Conservation (phyloP, 352 stramenopile genomes). For the Thalassiosira livingstoniorum region DNA sequence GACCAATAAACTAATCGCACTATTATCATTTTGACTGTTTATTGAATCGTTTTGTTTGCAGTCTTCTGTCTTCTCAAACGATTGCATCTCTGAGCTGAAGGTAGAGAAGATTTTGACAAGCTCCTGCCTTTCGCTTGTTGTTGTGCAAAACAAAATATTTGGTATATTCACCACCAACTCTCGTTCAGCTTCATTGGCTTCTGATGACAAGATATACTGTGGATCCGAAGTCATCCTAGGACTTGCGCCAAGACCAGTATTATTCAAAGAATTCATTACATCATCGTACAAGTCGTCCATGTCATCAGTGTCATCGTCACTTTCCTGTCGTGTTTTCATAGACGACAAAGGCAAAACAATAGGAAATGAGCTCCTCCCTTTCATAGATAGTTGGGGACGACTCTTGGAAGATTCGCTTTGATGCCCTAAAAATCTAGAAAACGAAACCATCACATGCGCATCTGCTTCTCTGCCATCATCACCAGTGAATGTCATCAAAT, state of each 20-base stretch:
- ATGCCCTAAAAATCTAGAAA: slow-evolving; percentile 1
- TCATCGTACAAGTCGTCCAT: slow-evolving; percentile 43
- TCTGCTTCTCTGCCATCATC: slow-evolving; percentile 38
- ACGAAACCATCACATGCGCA: slow-evolving; percentile 35
- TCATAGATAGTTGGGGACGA: slow-evolving; percentile 2
- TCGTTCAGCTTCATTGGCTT: slow-evolving; percentile 57
- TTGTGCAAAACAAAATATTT: slow-evolving; percentile 69
- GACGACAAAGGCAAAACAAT: slow-evolving; percentile 74
- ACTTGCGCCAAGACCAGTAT: slow-evolving; percentile 6
- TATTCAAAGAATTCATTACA: slow-evolving; percentile 4
- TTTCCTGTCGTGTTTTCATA: slow-evolving; percentile 78
- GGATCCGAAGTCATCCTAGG: slow-evolving; percentile 55
- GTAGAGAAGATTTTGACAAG: slow-evolving; percentile 34
- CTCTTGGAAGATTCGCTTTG: background rate
- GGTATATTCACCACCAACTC: slow-evolving; percentile 65
- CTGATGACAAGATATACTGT: slow-evolving; percentile 69
- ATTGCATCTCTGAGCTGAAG: slow-evolving; percentile 9
- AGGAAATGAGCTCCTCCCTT: slow-evolving; percentile 55
- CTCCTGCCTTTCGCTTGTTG: slow-evolving; percentile 50
- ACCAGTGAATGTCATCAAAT: slow-evolving; percentile 42
- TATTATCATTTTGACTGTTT: slow-evolving; percentile 1
- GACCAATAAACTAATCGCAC: slow-evolving; percentile 46
- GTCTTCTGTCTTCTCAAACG: background rate
- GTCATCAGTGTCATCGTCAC: slow-evolving; percentile 70
- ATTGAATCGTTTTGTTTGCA: background rate